phyloP scores from a whole-genome alignment of 2,329 filamentous ascomycete species.

The Pyrenophora graminea region DNA sequence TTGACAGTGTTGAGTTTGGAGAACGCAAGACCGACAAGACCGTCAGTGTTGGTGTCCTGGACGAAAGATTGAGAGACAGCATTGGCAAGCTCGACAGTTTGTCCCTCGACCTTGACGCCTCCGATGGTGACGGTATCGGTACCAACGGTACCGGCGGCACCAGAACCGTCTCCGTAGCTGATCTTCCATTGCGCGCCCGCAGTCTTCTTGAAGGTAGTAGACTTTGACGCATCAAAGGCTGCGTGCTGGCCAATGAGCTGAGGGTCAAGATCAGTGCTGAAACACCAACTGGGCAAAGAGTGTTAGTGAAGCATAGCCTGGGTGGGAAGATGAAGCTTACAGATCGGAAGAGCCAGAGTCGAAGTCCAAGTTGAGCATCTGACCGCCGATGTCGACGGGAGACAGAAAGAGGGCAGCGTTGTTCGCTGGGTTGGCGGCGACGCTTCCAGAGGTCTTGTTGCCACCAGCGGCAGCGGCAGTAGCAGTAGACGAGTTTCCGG shows the following conservation, averaged over 20 bases:
- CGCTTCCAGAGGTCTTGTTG: conserved; percentile 56
- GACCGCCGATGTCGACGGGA: conserved; percentile 70
- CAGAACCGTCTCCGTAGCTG: conserved; percentile 70
- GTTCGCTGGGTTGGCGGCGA: conserved; percentile 66
- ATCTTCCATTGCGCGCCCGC: conserved; percentile 63
- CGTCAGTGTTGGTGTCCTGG: conserved; percentile 64
- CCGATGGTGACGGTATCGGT: conserved; percentile 71
- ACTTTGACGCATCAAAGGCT: conserved; percentile 59
- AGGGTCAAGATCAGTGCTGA: conserved; percentile 63
- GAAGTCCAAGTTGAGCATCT: conserved; percentile 71
- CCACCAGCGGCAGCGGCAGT: conserved; percentile 18
- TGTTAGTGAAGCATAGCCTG: conserved; percentile 15
- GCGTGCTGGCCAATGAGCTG: conserved; percentile 56
- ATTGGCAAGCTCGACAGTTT: conserved; percentile 71
- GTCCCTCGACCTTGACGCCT: conserved; percentile 62
- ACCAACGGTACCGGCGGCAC: conserved; percentile 66
- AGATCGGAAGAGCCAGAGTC: conserved; percentile 77
- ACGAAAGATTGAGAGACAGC: conserved; percentile 63
- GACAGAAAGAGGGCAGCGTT: conserved; percentile 73
- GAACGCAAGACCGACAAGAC: conserved; percentile 72
- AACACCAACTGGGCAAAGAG: conserved; percentile 62
- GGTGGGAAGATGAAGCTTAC: conserved; percentile 44
- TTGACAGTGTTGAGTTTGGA: conserved; percentile 63
- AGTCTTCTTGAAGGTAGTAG: conserved; percentile 55
- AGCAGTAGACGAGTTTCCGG: conserved; percentile 7